Base-by-base conservation (phyloP, 2,329 filamentous ascomycete genomes). In the Aspergillus tubingensis region DNA sequence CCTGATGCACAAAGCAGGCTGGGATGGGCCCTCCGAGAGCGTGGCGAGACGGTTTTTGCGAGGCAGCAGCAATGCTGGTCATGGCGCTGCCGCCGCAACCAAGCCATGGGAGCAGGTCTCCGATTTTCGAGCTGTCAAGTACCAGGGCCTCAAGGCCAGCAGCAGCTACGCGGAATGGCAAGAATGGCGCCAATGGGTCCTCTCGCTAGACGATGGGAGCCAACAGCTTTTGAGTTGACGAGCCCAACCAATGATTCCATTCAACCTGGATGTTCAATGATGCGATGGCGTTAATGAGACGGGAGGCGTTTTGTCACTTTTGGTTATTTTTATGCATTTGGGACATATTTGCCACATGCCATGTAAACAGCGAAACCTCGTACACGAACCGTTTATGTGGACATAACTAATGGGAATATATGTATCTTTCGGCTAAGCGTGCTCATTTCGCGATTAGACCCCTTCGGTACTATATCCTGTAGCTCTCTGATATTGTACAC, bases 1-100 rank as follows among this genome's bases (percentile, higher is more conserved):
- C 76, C 79, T 98, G 72, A 95, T 97, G 89, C 85, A 91, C 61
- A 99, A 99, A 82, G 93, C 93, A 0, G 95, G 95, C 1, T 99
- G 93, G 93, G 84, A 84, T 60, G 92, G 92, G 1, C 76, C 79
- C 48, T 79, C 69, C 5, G 67, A 74, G 15, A 71, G 74, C 49
- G 65, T 75, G 43, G 70, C 76, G 8, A 72, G 76, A 58, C 70
- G 76, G 54, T 66, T 80, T 11, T 66, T 78, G 1, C 69, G 77
- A 52, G 74, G 71, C 72, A 70, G 79, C 80, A 56, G 83, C 39
- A 66, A 62, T 56, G 63, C 53, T 54, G 67, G 60, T 48, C 62
- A 60, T 13, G 13, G 39, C n/a, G 7, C 51, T 19, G 44, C 65
- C 25, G 60, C 30, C 17, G 59, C 66, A 5, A 57, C 65, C 56